Conservation (phyloP, 2,329 filamentous ascomycete species). For the Thielaviopsis musarum region DNA sequence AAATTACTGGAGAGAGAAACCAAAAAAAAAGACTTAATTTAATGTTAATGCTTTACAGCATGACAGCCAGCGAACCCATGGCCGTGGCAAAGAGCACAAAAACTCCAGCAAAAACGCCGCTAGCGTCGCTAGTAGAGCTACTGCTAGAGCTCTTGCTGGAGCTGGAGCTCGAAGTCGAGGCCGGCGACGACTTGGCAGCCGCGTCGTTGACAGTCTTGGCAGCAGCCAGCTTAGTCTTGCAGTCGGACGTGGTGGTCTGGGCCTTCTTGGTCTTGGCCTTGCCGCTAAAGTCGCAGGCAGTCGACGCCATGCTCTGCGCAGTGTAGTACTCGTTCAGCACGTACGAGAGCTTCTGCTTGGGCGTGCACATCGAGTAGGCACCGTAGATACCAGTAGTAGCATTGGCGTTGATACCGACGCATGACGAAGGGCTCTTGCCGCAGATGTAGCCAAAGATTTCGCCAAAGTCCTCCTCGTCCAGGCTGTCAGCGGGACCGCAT, state of each 20-base stretch:
- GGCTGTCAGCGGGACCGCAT: slow-evolving; percentile 47
- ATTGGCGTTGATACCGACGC: slow-evolving; percentile 52
- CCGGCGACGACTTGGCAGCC: slow-evolving; percentile 20
- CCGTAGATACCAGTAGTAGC: slow-evolving; percentile 53
- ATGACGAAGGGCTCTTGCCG: slow-evolving; percentile 36
- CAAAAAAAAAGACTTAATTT: neutral
- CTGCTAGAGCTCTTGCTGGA: slow-evolving; percentile 2
- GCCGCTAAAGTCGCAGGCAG: slow-evolving; percentile 57
- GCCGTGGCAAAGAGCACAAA: slow-evolving; percentile 3
- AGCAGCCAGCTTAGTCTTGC: slow-evolving; percentile 40
- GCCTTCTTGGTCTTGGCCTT: slow-evolving; percentile 39
- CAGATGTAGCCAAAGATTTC: slow-evolving; percentile 62
- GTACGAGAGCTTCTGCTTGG: slow-evolving; percentile 54
- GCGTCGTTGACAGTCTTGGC: slow-evolving; percentile 41
- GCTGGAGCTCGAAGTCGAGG: neutral
- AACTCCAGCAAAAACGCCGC: neutral
- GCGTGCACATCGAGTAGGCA: slow-evolving; percentile 60
- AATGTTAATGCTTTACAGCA: slow-evolving; percentile 7
- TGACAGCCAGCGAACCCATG: slow-evolving; percentile 2
- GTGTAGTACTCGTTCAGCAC: slow-evolving; percentile 60
- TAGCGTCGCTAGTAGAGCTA: slow-evolving; percentile 2
- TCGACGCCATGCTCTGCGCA: slow-evolving; percentile 31
- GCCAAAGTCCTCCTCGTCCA: slow-evolving; percentile 42
- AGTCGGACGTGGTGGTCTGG: slow-evolving; percentile 31
- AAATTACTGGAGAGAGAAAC: neutral